Evolutionary conservation across 345 rosid species (phyloP).

Genomic region (Boechera stricta): DNA sequence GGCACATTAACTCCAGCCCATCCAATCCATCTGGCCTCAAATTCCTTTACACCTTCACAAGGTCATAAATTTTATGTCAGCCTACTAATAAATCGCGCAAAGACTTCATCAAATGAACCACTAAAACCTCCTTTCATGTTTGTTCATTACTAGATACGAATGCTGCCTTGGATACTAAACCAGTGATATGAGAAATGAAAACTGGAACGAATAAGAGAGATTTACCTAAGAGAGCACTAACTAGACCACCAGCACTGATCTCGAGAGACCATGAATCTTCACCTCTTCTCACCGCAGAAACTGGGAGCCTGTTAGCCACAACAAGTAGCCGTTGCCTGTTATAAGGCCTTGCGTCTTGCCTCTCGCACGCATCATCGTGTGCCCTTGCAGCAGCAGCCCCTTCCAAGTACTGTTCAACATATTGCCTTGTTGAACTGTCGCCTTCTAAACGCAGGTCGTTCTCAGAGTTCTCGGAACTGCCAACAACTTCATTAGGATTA

Average conservation of each 20-base stretch:
- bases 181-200: neutral
- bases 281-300: slow-evolving; percentile 94
- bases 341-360: slow-evolving; percentile 69
- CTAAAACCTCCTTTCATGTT: neutral
- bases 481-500: slow-evolving; percentile 59
- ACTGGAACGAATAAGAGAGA: neutral
- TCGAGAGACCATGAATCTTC: slow-evolving; percentile 96
- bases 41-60: slow-evolving; percentile 90
- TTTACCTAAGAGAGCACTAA: slow-evolving; percentile 93
- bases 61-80: slow-evolving; percentile 29
- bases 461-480: slow-evolving; percentile 56
- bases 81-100: neutral
- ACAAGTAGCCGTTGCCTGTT: slow-evolving; percentile 84
- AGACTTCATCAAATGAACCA: neutral
- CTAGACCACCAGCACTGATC: slow-evolving; percentile 97
- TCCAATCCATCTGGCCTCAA: slow-evolving; percentile 99
- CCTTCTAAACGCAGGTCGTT: slow-evolving; percentile 58
- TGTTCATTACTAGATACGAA: neutral
- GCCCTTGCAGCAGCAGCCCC: slow-evolving; percentile 61
- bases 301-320: slow-evolving; percentile 97
- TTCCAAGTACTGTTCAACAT: slow-evolving; percentile 70
- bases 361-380: slow-evolving; percentile 58
- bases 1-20: slow-evolving; percentile 99
- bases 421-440: slow-evolving; percentile 56
- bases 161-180: neutral